A percentile compares a stretch with the other conserved stretches of the same genome.
Evolutionary conservation across 129 eudicot species (phyloP).

Genomic region (Arctium minus): DNA sequence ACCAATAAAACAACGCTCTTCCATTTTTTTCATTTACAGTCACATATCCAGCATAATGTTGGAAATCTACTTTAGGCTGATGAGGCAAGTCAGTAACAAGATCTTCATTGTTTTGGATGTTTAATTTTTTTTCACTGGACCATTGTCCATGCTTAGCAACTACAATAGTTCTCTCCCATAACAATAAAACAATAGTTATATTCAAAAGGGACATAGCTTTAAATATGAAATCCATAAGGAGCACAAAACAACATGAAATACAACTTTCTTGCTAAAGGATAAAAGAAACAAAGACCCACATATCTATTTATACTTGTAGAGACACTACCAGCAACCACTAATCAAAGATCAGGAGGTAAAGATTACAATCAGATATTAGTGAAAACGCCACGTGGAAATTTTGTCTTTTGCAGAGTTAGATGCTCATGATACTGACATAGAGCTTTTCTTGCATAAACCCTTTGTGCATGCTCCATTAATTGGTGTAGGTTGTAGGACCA

Average conservation of each 20-base stretch:
- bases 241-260: slow-evolving; percentile 24
- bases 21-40: slow-evolving; percentile 69
- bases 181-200: slow-evolving; percentile 24
- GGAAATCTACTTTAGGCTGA: slow-evolving; percentile 59
- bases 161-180: slow-evolving; percentile 29
- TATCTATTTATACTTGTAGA: slow-evolving; percentile 53
- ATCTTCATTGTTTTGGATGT: slow-evolving; percentile 38
- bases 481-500: slow-evolving; percentile 44
- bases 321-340: slow-evolving; percentile 21
- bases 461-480: slow-evolving; percentile 38
- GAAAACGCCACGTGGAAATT: slow-evolving; percentile 39
- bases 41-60: slow-evolving; percentile 80
- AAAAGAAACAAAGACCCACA: slow-evolving; percentile 44
- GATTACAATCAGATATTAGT: slow-evolving; percentile 24
- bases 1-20: slow-evolving; percentile 86
- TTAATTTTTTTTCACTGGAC: slow-evolving; percentile 38
- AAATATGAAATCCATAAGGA: slow-evolving; percentile 42
- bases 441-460: slow-evolving; percentile 23
- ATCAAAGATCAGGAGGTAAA: slow-evolving; percentile 21
- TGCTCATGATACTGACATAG: slow-evolving; percentile 34
- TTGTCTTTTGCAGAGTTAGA: slow-evolving; percentile 19
- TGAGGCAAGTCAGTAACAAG: slow-evolving; percentile 66
- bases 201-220: slow-evolving; percentile 27
- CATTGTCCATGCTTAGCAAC: slow-evolving; percentile 47
- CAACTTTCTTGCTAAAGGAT: slow-evolving; percentile 35